Conservation (phyloP, 1,284 basidiomycete species). For the Psilocybe mexicana region DNA sequence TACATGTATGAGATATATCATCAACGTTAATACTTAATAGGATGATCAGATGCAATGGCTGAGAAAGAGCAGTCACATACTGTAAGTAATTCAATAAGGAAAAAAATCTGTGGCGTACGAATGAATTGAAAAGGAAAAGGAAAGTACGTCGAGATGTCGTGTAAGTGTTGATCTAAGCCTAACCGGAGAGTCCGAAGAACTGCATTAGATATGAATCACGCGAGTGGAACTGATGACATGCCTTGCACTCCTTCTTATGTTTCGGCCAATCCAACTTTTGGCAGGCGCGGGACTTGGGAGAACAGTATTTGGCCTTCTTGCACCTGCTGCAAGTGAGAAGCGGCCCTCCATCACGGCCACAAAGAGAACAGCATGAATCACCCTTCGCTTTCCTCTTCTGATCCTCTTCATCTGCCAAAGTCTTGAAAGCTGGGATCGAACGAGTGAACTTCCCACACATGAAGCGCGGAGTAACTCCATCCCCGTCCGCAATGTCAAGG, state of each 20-base stretch:
- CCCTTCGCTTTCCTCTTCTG: conserved; percentile 27
- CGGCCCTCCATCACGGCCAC: conserved; percentile 31
- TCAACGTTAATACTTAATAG: neutral
- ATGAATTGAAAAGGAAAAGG: neutral
- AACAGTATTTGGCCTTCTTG: conserved; percentile 33
- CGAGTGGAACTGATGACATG: neutral
- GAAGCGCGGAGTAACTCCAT: conserved; percentile 31
- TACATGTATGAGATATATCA: conserved; percentile 1
- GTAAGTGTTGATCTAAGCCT: neutral
- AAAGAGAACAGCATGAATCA: conserved; percentile 34
- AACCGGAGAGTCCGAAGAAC: neutral
- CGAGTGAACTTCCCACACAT: conserved; percentile 15
- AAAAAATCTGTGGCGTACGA: neutral
- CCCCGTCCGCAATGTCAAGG: conserved; percentile 42
- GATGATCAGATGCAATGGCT: neutral
- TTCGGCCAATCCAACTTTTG: conserved; percentile 38
- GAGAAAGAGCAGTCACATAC: neutral
- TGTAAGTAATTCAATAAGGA: neutral
- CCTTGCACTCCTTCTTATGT: conserved; percentile 33
- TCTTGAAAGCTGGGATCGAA: conserved; percentile 19
- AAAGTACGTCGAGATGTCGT: neutral
- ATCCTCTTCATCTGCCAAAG: conserved; percentile 34
- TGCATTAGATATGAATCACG: neutral
- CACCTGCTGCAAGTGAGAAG: conserved; percentile 33
- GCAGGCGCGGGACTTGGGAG: conserved; percentile 27